phyloP scores from a whole-genome alignment of 2,329 filamentous ascomycete species.

The Cryphonectria parasitica region DNA sequence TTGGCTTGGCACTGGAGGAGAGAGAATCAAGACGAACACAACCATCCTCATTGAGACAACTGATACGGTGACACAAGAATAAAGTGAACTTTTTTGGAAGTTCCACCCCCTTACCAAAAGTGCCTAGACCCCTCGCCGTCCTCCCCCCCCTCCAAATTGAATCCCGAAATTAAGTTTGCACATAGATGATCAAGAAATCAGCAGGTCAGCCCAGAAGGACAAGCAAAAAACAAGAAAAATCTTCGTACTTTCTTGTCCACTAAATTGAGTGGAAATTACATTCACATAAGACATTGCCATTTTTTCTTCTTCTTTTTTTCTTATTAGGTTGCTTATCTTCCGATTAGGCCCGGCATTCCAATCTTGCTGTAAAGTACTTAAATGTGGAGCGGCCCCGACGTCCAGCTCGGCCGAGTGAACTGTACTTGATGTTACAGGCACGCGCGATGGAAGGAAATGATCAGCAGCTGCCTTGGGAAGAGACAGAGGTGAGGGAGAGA shows the following conservation, averaged over 20 bases:
- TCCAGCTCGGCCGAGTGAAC: background rate
- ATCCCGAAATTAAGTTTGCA: conserved; percentile 9
- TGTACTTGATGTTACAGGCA: background rate
- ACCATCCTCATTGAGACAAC: background rate
- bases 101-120: conserved; percentile 10
- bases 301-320: no score
- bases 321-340: background rate
- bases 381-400: background rate
- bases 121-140: background rate
- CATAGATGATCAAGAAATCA: background rate
- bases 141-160: background rate
- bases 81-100: conserved; percentile 7
- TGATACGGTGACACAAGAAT: background rate
- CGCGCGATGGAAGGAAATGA: background rate
- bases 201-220: background rate
- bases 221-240: background rate
- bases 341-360: background rate
- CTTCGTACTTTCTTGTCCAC: background rate
- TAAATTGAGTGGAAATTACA: conserved; percentile 8
- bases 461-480: no score
- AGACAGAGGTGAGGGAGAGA: background rate
- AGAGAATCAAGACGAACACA: background rate
- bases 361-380: background rate
- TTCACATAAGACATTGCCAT: conserved; percentile 9
- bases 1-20: background rate